Conservation (phyloP, 2,329 filamentous ascomycete genomes). For the Capronia americana region DNA sequence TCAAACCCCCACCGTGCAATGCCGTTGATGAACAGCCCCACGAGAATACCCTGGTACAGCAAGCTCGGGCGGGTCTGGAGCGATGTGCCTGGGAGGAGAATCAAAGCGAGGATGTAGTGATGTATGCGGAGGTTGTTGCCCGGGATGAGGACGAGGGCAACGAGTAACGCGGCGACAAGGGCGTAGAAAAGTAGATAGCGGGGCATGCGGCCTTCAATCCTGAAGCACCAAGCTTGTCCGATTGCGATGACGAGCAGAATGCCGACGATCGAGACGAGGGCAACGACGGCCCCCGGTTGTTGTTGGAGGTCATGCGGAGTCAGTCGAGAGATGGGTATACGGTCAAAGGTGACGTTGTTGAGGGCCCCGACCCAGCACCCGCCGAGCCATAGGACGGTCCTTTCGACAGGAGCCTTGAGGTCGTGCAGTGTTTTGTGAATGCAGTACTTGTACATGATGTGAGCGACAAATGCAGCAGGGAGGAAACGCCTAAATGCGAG, state of each 20-base stretch:
- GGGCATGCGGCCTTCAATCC: constrained; percentile 64
- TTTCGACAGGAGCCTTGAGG: constrained; percentile 64
- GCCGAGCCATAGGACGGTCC: constrained; percentile 66
- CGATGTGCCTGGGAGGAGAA: constrained; percentile 64
- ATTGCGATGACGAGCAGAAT: constrained; percentile 59
- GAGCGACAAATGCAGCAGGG: constrained; percentile 64
- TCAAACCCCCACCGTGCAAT: constrained; percentile 70
- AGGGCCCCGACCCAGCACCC: constrained; percentile 66
- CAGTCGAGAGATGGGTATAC: constrained; percentile 66
- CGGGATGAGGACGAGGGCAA: constrained; percentile 56
- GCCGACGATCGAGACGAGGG: constrained; percentile 61
- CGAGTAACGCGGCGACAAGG: constrained; percentile 46
- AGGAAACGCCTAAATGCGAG: constrained; percentile 64
- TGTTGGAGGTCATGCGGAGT: constrained; percentile 64
- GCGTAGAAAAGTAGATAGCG: constrained; percentile 58
- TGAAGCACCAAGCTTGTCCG: constrained; percentile 63
- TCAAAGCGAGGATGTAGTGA: constrained; percentile 66
- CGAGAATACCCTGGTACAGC: constrained; percentile 65
- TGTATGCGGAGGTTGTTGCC: constrained; percentile 67
- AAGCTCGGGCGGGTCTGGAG: constrained; percentile 65
- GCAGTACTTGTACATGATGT: constrained; percentile 63
- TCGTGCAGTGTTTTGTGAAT: constrained; percentile 56
- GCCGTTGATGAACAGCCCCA: constrained; percentile 69
- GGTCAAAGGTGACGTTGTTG: constrained; percentile 69
- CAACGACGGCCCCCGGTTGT: constrained; percentile 65